phyloP scores from a whole-genome alignment of 2,329 filamentous ascomycete genomes.

The Xylariaceae sp. region DNA sequence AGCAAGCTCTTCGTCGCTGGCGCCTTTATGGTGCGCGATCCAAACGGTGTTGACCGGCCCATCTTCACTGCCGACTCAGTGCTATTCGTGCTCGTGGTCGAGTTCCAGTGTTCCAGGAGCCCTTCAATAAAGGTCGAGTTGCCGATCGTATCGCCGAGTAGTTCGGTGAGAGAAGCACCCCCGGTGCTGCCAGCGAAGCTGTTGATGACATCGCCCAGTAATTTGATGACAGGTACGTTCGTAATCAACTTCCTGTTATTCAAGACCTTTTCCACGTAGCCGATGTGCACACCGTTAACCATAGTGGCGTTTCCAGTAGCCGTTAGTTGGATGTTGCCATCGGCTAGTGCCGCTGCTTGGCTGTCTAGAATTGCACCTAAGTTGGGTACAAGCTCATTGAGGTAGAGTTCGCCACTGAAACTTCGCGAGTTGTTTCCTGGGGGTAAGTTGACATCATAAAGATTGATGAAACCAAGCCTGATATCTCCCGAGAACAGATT shows the following conservation, averaged over 20 bases:
- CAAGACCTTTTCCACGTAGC: constrained; percentile 53
- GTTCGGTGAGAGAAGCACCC: constrained; percentile 41
- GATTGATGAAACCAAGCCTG: constrained; percentile 47
- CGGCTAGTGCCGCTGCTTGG: constrained; percentile 46
- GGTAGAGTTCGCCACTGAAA: constrained; percentile 51
- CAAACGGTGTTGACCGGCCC: constrained; percentile 22
- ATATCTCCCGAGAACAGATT: constrained; percentile 51
- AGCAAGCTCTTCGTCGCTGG: constrained; percentile 38
- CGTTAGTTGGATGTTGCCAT: constrained; percentile 51
- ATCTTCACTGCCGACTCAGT: constrained; percentile 13
- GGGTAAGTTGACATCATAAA: constrained; percentile 49
- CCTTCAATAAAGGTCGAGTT: constrained; percentile 50
- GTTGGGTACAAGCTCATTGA: constrained; percentile 51
- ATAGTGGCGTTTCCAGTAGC: constrained; percentile 51
- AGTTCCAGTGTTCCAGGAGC: constrained; percentile 46
- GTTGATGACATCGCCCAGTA: constrained; percentile 47
- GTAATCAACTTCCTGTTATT: constrained; percentile 47
- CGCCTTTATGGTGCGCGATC: constrained; percentile 28
- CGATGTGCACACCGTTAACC: constrained; percentile 51
- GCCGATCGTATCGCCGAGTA: constrained; percentile 48
- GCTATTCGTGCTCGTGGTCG: constrained; percentile 15
- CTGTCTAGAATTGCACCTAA: constrained; percentile 47
- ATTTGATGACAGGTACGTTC: constrained; percentile 46
- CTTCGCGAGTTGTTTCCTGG: constrained; percentile 51
- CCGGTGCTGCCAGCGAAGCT: constrained; percentile 42